Base-by-base conservation (phyloP, 2,329 filamentous ascomycete genomes). In the Leptographium galeiforme region DNA sequence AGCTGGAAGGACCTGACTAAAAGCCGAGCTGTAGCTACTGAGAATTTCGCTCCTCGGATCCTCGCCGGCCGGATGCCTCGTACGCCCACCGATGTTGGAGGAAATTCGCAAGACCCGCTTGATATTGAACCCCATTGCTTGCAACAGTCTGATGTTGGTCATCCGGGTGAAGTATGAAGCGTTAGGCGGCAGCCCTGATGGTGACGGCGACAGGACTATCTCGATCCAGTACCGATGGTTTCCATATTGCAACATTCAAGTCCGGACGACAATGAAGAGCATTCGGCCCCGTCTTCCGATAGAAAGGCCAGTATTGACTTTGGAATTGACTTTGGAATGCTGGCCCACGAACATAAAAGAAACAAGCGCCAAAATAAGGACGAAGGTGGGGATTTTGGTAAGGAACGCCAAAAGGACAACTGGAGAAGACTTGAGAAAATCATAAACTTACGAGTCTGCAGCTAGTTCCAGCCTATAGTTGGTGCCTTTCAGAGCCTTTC, bases 371-470 rank as follows among this genome's bases (percentile, higher is more conserved):
- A 48, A 45, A 13, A 45, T 57, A 45, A 47, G 18, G 43, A 33
- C 30, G 41, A 57, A 25, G 25, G 25, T 25, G 25, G 25, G 5
- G 25, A 25, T 25, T 25, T 25, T 25, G 25, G 25, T 25, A 34
- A 1, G 32, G 14, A 25, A 43, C 61, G 55, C 54, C 51, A 34
- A 48, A 38, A 51, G 48, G 57, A 50, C 16, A 56, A 50, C 13
- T 43, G 47, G 38, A 50, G 50, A 57, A 55, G 61, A 59, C 53
- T 40, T 33, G 41, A 56, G 59, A 44, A 53, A 59, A 49, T 50
- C 25, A 14, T n/a, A 34, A 25, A 79, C 78, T 78, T 70, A 81
- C 78, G 71, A 66, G 67, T 81, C 75, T 49, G 78, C 66, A 41
- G 77, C 77, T 55, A 75, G 69, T 54, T 79, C 72, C 8, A 79